Percentiles rank a stretch among this genome's conserved stretches.
Conservation (phyloP, 2,329 filamentous ascomycete genomes). For the Pseudocercospora vitis region DNA sequence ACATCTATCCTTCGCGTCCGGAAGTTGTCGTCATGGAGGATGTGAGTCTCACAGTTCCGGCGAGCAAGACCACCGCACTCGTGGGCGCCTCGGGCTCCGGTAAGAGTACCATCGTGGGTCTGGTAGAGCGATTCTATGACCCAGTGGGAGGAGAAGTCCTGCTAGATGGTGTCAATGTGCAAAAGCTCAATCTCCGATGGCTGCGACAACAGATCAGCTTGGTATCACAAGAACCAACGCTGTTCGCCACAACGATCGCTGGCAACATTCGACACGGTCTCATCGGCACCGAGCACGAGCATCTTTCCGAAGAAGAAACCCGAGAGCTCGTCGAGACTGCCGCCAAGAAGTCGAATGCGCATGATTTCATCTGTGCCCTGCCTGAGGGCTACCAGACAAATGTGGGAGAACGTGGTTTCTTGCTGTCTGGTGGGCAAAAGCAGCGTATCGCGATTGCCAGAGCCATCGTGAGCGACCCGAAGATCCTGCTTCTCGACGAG, state of each 20-base stretch:
- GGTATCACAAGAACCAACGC: conserved; percentile 87
- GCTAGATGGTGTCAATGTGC: conserved; percentile 80
- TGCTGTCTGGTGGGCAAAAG: conserved; percentile 88
- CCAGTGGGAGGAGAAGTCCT: conserved; percentile 77
- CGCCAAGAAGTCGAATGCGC: conserved; percentile 87
- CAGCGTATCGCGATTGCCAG: conserved; percentile 94
- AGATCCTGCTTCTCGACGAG: conserved; percentile 89
- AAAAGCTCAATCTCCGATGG: conserved; percentile 82
- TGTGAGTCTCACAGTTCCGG: conserved; percentile 75
- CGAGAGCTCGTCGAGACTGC: conserved; percentile 73
- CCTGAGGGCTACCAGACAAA: conserved; percentile 91
- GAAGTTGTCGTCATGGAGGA: conserved; percentile 87
- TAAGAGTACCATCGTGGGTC: conserved; percentile 89
- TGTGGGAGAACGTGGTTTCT: conserved; percentile 91
- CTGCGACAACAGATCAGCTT: conserved; percentile 87
- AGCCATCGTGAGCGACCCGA: conserved; percentile 86
- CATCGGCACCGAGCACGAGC: conserved; percentile 76
- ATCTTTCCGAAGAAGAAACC: conserved; percentile 66
- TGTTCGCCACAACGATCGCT: conserved; percentile 87
- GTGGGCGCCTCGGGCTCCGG: conserved; percentile 93
- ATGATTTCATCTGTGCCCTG: conserved; percentile 80
- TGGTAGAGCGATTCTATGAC: conserved; percentile 92
- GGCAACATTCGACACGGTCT: conserved; percentile 89
- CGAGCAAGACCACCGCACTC: conserved; percentile 87
- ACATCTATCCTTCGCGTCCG: conserved; percentile 91